Evolutionary conservation across 495 filamentous ascomycete species (phyloP), one percentile per base, ranked within the genome.

Genomic region (Glonium stellatum): DNA sequence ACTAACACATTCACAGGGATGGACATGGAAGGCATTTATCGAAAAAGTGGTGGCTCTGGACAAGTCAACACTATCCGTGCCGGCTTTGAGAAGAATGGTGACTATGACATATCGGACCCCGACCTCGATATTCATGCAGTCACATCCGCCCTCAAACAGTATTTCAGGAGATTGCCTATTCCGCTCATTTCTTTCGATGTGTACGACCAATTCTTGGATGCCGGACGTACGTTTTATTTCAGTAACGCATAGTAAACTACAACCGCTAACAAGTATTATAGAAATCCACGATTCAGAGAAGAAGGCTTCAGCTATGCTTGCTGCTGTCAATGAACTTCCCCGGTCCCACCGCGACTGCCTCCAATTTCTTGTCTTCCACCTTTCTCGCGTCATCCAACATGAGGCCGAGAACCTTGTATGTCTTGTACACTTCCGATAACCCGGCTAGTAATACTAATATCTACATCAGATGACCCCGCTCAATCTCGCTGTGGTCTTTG

Each of bases 11-110:
- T 15, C 10, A n/a, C 57, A 84, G 93, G 93, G 46, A 97, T 99
- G 91, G 91, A 97, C 69, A 82, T 95, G 70, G 92, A 97, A 75
- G 95, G 95, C 54, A 95, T 99, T 64, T 99, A 99, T 77, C 85
- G 95, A 62, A 99, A 99, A 78, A 92, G 90, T 35, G 95, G 95
- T 52, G 92, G 92, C 65, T 86, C 86, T 57, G 86, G 86, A 1
- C 88, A 90, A 62, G 87, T 95, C 71, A 93, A 95, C 70, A 76
- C 78, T 46, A 89, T 99, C 60, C 85, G 89, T 60, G 88, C 91
- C 61, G 88, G 91, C 36, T 97, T 99, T 69, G 92, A 99, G 67
- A 84, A 83, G 67, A 84, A 76, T 59, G 84, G 88, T 61, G 82
- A 90, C 63, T 92, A 81, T 66, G 93, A 97, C 69, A 93, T 99